Conservation (phyloP, 2,329 filamentous ascomycete genomes). For the Calonectria pteridis region DNA sequence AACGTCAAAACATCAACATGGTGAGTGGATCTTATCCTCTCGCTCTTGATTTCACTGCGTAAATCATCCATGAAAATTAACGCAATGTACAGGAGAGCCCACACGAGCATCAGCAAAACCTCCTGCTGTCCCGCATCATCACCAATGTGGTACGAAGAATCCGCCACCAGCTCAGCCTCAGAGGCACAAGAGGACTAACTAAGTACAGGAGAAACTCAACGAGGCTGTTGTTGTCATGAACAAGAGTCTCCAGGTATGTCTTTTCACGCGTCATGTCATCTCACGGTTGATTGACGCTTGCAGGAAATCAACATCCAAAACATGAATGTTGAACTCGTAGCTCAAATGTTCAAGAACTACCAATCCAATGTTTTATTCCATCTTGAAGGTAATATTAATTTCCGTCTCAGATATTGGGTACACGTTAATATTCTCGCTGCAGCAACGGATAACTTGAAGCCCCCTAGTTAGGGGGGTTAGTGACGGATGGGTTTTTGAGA, state of each 20-base stretch:
- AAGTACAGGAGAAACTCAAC: slow-evolving; percentile 89
- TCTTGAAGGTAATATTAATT: slow-evolving; percentile 79
- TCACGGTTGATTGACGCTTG: slow-evolving; percentile 12
- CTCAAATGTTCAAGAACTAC: slow-evolving; percentile 99
- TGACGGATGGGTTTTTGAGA: background rate
- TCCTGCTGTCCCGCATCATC: slow-evolving; percentile 94
- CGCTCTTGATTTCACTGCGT: background rate
- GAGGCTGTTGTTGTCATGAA: slow-evolving; percentile 94
- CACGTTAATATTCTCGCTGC: slow-evolving; percentile 21
- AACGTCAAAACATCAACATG: slow-evolving; percentile 13
- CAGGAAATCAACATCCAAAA: slow-evolving; percentile 98
- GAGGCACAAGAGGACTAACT: slow-evolving; percentile 12
- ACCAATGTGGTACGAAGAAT: slow-evolving; percentile 86
- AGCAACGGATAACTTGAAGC: slow-evolving; percentile 88
- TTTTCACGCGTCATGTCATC: background rate
- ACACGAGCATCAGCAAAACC: slow-evolving; percentile 96
- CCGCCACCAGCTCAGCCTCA: background rate
- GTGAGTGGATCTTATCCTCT: background rate
- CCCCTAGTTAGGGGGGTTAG: slow-evolving; percentile 60
- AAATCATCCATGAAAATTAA: background rate
- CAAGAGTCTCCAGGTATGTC: slow-evolving; percentile 82
- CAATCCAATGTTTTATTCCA: slow-evolving; percentile 98
- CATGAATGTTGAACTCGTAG: slow-evolving; percentile 98
- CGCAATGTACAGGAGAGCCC: slow-evolving; percentile 79
- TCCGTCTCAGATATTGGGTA: background rate